Percentiles rank a stretch among this genome's conserved stretches.
phyloP scores from a whole-genome alignment of 441 rosid species.

The Flueggea neowawraea region DNA sequence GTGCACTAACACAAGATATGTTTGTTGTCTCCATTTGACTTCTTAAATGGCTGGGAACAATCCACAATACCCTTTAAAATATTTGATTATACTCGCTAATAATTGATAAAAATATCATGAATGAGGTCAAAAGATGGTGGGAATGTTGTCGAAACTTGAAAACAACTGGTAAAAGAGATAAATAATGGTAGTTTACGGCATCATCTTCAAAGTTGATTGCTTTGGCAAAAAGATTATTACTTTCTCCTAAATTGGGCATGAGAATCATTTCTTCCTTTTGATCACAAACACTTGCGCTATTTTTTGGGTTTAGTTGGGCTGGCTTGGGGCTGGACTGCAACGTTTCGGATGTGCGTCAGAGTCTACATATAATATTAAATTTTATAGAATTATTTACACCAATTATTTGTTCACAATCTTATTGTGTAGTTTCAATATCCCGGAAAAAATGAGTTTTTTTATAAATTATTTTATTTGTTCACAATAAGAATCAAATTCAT shows the following conservation, averaged over 20 bases:
- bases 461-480: no score
- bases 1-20: no score
- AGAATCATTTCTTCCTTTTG: conserved; percentile 8
- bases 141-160: background rate
- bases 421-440: no score
- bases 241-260: background rate
- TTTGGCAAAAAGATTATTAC: background rate
- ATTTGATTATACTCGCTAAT: conserved; percentile 1
- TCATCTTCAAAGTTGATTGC: conserved; percentile 4
- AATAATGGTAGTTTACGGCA: background rate
- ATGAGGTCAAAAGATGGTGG: background rate
- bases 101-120: conserved; percentile 10
- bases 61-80: background rate
- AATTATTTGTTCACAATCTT: no score
- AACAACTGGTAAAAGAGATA: background rate
- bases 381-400: no score
- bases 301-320: background rate
- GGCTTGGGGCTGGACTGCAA: background rate
- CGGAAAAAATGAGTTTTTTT: no score
- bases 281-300: background rate
- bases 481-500: no score
- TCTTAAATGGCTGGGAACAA: no score
- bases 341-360: no score
- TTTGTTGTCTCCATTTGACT: no score
- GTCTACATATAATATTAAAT: no score